Evolutionary conservation across 2,329 filamentous ascomycete species (phyloP), one percentile per base, ranked within the genome.

Genomic region (Monosporascus ibericus): DNA sequence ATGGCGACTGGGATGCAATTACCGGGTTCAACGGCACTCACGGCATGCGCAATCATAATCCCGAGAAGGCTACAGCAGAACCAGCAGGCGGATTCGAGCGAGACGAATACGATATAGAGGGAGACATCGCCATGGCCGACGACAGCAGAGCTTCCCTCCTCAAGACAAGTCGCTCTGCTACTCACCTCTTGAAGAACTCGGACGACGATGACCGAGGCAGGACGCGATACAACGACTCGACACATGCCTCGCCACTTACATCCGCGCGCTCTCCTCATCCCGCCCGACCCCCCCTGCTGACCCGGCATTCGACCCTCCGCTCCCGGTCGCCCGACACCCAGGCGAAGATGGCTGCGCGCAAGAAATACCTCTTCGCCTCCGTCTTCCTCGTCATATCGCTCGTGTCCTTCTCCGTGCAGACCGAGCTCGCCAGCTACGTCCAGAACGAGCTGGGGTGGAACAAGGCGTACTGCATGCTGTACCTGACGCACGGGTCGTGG

Each of bases 381-480:
- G 81, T 91, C 60, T 96, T 96, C 70, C 78, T 99, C 55, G 72
- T 87, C 30, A 67, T 96, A 60, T 94, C 88, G 66, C 77, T 99
- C 65, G 74, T 95, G 54, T 87, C 88, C 65, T 99, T 99, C 68
- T 90, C 90, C 47, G 77, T 96, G 6, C 94, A 99, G 79, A 97
- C 94, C 3, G 92, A 97, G 76, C 90, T 95, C 50, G 92, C 92
- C 11, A 86, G 95, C 9, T 92, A 96, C 72, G 94, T 99, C 55
- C 92, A 97, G 74, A 86, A 92, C 68, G 85, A 94, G 55, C 73
- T 96, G 58, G 85, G 88, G 58, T 99, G 94, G 94, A 84, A 95
- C 73, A 99, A 99, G 75, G 90, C 94, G n/a, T 99, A 96, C 75
- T 95, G 90, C 77, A 99, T 99, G 94, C 83, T 99, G 78, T 96